These are phyloP conservation scores for Diutina neorugosa DNA, from an alignment of 1,139 yeast genomes.

Conservation along the genomic window DNA sequence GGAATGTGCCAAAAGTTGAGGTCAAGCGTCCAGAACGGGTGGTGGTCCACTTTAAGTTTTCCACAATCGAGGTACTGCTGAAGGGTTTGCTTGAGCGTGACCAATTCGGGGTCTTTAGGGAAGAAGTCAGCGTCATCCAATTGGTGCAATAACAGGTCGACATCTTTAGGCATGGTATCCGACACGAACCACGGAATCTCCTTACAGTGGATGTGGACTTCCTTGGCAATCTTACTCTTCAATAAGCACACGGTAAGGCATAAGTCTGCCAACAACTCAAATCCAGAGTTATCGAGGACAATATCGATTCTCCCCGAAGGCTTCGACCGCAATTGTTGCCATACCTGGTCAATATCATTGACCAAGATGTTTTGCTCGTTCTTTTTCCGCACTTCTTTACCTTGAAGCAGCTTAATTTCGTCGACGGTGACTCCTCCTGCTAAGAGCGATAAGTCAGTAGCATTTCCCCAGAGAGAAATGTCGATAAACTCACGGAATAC, in stretches of 20 bases:
- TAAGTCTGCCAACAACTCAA: conserved; percentile 85
- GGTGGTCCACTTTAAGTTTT: conserved; percentile 43
- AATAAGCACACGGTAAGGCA: conserved; percentile 62
- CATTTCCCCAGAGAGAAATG: conserved; percentile 94
- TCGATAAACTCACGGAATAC: conserved; percentile 72
- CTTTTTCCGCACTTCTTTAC: conserved; percentile 72
- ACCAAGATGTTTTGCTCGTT: conserved; percentile 74
- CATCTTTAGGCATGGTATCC: conserved; percentile 82
- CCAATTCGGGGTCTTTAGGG: conserved; percentile 17
- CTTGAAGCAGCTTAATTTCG: conserved; percentile 85
- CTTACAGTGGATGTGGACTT: conserved; percentile 77
- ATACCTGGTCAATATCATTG: conserved; percentile 63
- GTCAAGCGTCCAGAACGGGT: conserved; percentile 79
- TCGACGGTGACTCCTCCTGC: conserved; percentile 72
- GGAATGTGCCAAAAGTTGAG: conserved; percentile 65
- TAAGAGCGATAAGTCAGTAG: conserved; percentile 82
- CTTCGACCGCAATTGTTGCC: conserved; percentile 34
- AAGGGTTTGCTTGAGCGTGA: conserved; percentile 36
- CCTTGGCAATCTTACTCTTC: conserved; percentile 50
- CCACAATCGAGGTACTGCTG: conserved; percentile 36
- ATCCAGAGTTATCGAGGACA: conserved; percentile 90
- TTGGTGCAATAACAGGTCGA: conserved; percentile 46
- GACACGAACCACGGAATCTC: conserved; percentile 96
- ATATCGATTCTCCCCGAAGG: conserved; percentile 48
- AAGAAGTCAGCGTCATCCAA: conserved; percentile 43